These are phyloP conservation scores for Wickerhamiella azyma DNA, from an alignment of 805 yeast genomes.

Conservation along the genomic window DNA sequence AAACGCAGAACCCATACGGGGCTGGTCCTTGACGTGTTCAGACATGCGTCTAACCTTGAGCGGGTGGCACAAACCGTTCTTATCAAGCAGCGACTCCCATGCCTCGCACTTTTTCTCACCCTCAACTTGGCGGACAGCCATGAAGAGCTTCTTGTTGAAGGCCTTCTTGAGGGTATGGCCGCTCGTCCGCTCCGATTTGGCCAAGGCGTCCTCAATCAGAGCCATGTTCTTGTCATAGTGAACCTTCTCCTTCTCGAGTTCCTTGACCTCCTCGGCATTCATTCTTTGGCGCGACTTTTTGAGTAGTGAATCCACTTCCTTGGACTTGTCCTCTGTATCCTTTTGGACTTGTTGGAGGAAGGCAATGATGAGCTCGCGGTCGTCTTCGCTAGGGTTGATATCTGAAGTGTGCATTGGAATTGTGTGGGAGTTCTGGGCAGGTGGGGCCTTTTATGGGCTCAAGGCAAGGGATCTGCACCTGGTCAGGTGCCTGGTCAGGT, in stretches of 20 bases:
- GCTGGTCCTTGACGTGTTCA: slow-evolving; percentile 8
- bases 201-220: slow-evolving; percentile 17
- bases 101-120: slow-evolving; percentile 14
- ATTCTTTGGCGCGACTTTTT: slow-evolving; percentile 16
- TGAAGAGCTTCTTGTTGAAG: slow-evolving; percentile 19
- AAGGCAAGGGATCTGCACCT: not conserved
- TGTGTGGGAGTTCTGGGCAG: too few species aligned
- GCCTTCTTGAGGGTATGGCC: slow-evolving; percentile 21
- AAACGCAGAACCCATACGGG: not conserved
- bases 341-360: slow-evolving; percentile 14
- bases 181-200: slow-evolving; percentile 19
- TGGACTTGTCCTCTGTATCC: slow-evolving; percentile 12
- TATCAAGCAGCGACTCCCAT: slow-evolving; percentile 13
- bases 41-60: slow-evolving; percentile 8
- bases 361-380: slow-evolving; percentile 17
- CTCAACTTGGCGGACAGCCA: slow-evolving; percentile 13
- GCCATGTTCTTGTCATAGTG: slow-evolving; percentile 14
- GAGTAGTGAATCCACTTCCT: slow-evolving; percentile 15
- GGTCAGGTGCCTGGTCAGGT: not conserved
- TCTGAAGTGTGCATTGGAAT: slow-evolving; percentile 16
- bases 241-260: slow-evolving; percentile 15
- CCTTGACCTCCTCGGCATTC: slow-evolving; percentile 14
- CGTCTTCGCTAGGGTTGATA: slow-evolving; percentile 19
- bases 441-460: not conserved
- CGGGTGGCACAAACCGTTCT: slow-evolving; percentile 14